phyloP scores from a whole-genome alignment of 176 grass and related monocot species.

The Metroxylon sagu region DNA sequence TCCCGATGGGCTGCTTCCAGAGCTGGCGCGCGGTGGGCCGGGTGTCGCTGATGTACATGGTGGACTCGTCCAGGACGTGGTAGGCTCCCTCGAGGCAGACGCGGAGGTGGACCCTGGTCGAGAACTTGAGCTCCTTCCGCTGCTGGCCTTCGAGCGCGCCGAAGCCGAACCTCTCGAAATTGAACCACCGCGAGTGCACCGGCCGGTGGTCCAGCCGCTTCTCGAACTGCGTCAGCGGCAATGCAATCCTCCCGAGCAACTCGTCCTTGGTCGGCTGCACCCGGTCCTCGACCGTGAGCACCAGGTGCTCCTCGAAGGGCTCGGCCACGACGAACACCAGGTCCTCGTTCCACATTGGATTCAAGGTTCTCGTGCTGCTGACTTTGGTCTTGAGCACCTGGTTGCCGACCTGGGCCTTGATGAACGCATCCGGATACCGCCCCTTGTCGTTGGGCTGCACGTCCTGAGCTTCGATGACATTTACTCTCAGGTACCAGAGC shows the following conservation, averaged over 20 bases:
- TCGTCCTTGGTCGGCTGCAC: constrained; percentile 6
- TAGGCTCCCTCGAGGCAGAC: constrained; percentile 22
- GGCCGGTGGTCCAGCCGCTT: constrained; percentile 12
- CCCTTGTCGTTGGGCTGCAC: constrained; percentile 8
- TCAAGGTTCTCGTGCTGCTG: neutral
- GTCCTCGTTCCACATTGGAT: constrained; percentile 14
- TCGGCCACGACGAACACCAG: constrained; percentile 16
- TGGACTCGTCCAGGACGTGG: constrained; percentile 19
- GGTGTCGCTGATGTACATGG: constrained; percentile 22
- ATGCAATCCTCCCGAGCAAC: neutral
- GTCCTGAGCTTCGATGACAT: constrained; percentile 24
- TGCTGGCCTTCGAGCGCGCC: constrained; percentile 3
- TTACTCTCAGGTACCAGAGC: constrained; percentile 21
- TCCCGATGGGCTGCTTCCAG: constrained; percentile 12
- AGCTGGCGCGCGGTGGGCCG: constrained; percentile 18
- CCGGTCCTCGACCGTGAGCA: constrained; percentile 17
- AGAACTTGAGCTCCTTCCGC: constrained; percentile 18
- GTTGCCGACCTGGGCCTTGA: constrained; percentile 22
- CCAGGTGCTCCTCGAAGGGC: constrained; percentile 16
- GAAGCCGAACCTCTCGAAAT: constrained; percentile 13
- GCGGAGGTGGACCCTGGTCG: constrained; percentile 15
- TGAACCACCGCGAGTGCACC: constrained; percentile 15
- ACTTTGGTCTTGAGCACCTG: constrained; percentile 18
- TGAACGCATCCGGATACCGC: constrained; percentile 7
- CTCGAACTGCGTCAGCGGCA: constrained; percentile 9